Conservation (phyloP, 306 rosid species). For the Prosopis cineraria region DNA sequence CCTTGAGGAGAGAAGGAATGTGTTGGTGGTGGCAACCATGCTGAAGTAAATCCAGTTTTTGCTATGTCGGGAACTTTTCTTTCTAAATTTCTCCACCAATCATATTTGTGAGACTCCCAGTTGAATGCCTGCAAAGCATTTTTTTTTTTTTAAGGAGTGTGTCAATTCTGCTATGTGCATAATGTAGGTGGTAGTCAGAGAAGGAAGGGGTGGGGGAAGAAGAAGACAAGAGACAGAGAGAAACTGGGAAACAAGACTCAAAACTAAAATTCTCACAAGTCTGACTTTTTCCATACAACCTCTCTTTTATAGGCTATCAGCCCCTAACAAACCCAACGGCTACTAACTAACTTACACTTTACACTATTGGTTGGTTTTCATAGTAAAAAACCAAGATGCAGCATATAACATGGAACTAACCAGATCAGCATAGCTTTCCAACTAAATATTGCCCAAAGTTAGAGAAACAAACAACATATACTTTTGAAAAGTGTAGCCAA, state of each 20-base stretch:
- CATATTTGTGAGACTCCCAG: conserved; percentile 87
- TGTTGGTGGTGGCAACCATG: conserved; percentile 93
- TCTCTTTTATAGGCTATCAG: too few species aligned
- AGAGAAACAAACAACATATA: conserved; percentile 2
- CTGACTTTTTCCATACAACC: too few species aligned
- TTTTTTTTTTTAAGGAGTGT: neutral
- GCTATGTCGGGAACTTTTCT: conserved; percentile 74
- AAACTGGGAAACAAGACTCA: too few species aligned
- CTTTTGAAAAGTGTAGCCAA: neutral
- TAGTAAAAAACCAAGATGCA: conserved; percentile 2
- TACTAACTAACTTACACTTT: too few species aligned
- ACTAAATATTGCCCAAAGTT: neutral
- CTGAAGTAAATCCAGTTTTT: conserved; percentile 80
- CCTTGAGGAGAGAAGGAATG: conserved; percentile 83
- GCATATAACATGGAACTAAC: conserved; percentile 12
- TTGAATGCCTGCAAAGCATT: conserved; percentile 69
- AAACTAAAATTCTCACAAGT: too few species aligned
- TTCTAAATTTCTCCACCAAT: conserved; percentile 83
- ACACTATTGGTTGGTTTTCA: conserved; percentile 7
- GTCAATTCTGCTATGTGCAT: neutral
- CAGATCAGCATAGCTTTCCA: neutral
- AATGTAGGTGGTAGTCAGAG: too few species aligned
- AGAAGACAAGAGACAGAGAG: too few species aligned
- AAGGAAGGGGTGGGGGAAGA: too few species aligned
- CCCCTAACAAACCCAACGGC: too few species aligned